These are phyloP conservation scores for Sporothrix protearum DNA, from an alignment of 2,329 filamentous ascomycete genomes.

Conservation along the genomic window DNA sequence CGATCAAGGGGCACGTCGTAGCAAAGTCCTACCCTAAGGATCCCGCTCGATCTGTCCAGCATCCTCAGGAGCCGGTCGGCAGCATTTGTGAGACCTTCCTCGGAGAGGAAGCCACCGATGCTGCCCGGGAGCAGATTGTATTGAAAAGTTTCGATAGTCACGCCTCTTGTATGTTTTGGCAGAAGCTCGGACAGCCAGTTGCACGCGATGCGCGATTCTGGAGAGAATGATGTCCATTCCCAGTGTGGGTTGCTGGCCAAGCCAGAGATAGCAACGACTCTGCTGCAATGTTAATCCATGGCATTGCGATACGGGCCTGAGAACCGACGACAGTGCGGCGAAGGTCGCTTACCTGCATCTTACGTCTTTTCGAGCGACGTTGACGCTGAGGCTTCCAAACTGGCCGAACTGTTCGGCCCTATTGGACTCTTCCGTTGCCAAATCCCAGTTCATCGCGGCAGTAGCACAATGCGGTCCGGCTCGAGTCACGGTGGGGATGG, in stretches of 20 bases:
- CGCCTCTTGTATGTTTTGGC: not conserved
- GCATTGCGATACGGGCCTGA: too few relatives aligned
- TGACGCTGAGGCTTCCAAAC: not conserved
- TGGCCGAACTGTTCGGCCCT: constrained; percentile 1
- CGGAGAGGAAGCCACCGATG: not conserved
- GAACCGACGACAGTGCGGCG: not conserved
- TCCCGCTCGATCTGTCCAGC: not conserved
- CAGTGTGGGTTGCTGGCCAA: constrained; percentile 13
- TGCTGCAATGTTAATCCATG: not conserved
- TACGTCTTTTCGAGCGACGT: not conserved
- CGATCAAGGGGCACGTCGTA: not conserved
- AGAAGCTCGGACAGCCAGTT: constrained; percentile 9
- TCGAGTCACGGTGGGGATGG: not conserved
- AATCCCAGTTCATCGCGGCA: constrained; percentile 9
- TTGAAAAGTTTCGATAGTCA: not conserved
- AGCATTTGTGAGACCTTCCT: not conserved
- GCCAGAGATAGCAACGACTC: constrained; percentile 11
- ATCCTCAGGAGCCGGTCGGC: constrained; percentile 8
- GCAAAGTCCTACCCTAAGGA: not conserved
- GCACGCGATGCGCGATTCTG: constrained; percentile 5
- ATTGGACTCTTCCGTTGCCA: not conserved
- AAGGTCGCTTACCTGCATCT: constrained; percentile 1
- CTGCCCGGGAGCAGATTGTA: constrained; percentile 10
- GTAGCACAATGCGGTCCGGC: not conserved
- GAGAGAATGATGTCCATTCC: constrained; percentile 7